A percentile compares a stretch with the other conserved stretches of the same genome.
Conservation (phyloP, 2,329 filamentous ascomycete genomes). For the Aspergillus ochraceus region DNA sequence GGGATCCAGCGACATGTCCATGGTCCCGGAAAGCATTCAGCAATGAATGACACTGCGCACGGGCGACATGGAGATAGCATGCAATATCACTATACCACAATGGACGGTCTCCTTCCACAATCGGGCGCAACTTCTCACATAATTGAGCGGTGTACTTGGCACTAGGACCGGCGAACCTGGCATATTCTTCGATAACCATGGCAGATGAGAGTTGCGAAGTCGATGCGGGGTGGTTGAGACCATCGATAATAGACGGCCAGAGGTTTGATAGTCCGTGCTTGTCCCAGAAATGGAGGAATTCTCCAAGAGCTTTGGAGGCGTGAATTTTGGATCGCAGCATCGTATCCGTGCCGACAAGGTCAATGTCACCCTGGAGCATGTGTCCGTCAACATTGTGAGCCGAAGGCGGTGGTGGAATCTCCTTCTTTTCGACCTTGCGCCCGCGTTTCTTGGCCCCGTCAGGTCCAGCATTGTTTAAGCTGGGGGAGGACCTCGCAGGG, state of each 20-base stretch:
- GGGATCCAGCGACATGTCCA: slow-evolving; percentile 73
- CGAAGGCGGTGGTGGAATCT: slow-evolving; percentile 64
- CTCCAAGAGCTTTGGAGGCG: slow-evolving; percentile 81
- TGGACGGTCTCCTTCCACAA: slow-evolving; percentile 81
- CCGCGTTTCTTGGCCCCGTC: slow-evolving; percentile 73
- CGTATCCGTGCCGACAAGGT: slow-evolving; percentile 85
- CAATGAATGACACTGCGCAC: slow-evolving; percentile 87
- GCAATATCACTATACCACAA: slow-evolving; percentile 84
- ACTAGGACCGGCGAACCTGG: slow-evolving; percentile 51
- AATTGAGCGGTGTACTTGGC: slow-evolving; percentile 41
- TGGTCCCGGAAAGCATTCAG: slow-evolving; percentile 90
- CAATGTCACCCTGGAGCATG: slow-evolving; percentile 96
- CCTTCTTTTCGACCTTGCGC: slow-evolving; percentile 79
- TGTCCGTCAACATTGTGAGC: slow-evolving; percentile 95
- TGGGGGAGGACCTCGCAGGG: slow-evolving; percentile 44
- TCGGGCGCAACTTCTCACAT: slow-evolving; percentile 63
- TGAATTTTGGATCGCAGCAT: slow-evolving; percentile 87
- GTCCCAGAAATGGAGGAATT: slow-evolving; percentile 78
- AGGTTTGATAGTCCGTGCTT: slow-evolving; percentile 48
- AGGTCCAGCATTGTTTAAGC: slow-evolving; percentile 46
- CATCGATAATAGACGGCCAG: slow-evolving; percentile 67
- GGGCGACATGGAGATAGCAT: slow-evolving; percentile 82
- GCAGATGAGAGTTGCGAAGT: slow-evolving; percentile 83
- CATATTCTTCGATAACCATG: slow-evolving; percentile 86
- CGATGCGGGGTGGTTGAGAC: slow-evolving; percentile 71